A percentile compares a stretch with the other conserved stretches of the same genome.
Conservation (phyloP, 2,329 filamentous ascomycete genomes). For the Sclerotinia glacialis region DNA sequence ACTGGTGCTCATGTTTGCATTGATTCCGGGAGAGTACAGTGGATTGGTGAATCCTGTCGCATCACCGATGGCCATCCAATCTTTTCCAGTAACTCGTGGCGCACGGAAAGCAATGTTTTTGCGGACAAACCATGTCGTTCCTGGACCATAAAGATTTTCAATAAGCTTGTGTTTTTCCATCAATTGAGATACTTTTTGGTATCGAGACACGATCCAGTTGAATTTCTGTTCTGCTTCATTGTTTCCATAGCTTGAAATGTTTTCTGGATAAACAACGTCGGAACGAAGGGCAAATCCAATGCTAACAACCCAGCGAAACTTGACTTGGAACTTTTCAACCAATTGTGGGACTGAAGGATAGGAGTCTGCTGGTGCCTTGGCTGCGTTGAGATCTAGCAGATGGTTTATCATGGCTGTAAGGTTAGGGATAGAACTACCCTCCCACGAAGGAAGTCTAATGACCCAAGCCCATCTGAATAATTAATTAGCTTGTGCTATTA, state of each 20-base stretch:
- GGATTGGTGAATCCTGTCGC: conserved; percentile 38
- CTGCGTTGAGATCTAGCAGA: conserved; percentile 31
- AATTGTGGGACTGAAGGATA: conserved; percentile 31
- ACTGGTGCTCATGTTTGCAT: conserved; percentile 30
- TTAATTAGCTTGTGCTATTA: not conserved
- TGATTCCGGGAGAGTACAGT: conserved; percentile 37
- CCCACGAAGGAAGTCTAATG: conserved; percentile 35
- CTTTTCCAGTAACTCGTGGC: conserved; percentile 32
- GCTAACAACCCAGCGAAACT: conserved; percentile 33
- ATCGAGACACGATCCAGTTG: conserved; percentile 33
- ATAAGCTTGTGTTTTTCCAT: conserved; percentile 31
- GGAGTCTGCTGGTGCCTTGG: conserved; percentile 27
- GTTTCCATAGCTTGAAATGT: conserved; percentile 30
- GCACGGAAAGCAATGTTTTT: conserved; percentile 29
- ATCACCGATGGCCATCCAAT: conserved; percentile 37
- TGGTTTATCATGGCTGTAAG: conserved; percentile 35
- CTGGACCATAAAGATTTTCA: conserved; percentile 30
- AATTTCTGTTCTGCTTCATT: conserved; percentile 36
- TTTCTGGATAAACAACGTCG: conserved; percentile 29
- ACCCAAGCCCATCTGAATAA: conserved; percentile 34
- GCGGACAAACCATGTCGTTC: conserved; percentile 33
- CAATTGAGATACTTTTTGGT: conserved; percentile 31
- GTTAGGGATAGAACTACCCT: conserved; percentile 32
- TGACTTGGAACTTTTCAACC: conserved; percentile 30
- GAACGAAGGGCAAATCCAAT: conserved; percentile 34